Evolutionary conservation across 2,329 filamentous ascomycete species (phyloP), one percentile per base, ranked within the genome.

Genomic region (Hypoxylon sp.): DNA sequence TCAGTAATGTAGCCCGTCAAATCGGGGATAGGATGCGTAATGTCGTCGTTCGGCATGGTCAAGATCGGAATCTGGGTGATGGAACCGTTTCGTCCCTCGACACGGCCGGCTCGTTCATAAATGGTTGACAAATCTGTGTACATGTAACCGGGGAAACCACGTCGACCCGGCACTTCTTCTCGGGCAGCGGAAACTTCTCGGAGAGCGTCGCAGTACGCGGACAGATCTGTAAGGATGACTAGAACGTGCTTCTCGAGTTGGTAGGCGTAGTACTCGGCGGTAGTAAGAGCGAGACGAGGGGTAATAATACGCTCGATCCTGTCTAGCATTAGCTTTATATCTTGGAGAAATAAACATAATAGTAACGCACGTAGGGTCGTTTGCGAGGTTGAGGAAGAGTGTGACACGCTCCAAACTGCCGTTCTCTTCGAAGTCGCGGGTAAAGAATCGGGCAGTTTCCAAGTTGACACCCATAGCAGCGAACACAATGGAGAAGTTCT

Each of bases 71-170:
- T 98, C 84, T 99, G 96, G 19, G 97, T 99, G 77, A 99, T 99
- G 76, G 96, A 99, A 68, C 97, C 96, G 78, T 98, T 98, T 76
- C 97, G 93, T 75, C 97, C 97, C 78, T 93, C 87, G 55, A 99
- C 96, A 92, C 96, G 96, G 79, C 96, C 96, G 75, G 96, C 96
- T 85, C 96, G 94, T 85, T 99, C 96, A 87, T 99, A 99, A 77
- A 99, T 98, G 79, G 96, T 99, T 67, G 96, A 98, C 90, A 99
- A 92, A 89, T 99, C 97, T 75, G 96, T 99, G 87, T 99, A 99
- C 96, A 99, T 99, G 88, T 99, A 99, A 93, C 96, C 96, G 59
- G 96, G 96, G 86, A 96, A 99, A 88, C 96, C 96, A 90, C 96
- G 95, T 82, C 96, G 95, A 87, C 96, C 96, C 44, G 96, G 96